A percentile compares a stretch with the other conserved stretches of the same genome.
Evolutionary conservation across 1,284 basidiomycete genomes (phyloP).

Genomic region (Cronartium quercuum): DNA sequence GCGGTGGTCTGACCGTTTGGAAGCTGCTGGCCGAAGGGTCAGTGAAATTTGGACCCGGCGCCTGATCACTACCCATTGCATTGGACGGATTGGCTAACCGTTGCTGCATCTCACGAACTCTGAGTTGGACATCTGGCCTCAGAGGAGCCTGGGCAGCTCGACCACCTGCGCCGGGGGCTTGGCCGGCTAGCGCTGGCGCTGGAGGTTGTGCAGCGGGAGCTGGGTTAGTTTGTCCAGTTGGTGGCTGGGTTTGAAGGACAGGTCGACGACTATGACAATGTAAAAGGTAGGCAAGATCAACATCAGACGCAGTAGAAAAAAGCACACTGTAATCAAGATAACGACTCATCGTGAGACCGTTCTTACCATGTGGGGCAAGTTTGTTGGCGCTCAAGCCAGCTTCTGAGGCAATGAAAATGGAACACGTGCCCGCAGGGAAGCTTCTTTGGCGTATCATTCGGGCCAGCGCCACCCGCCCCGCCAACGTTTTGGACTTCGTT

Average conservation of each 20-base stretch:
- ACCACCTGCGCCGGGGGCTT: background rate
- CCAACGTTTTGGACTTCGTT: constrained; percentile 42
- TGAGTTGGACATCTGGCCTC: constrained; percentile 1
- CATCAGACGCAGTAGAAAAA: background rate
- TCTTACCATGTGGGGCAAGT: constrained; percentile 88
- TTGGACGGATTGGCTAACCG: background rate
- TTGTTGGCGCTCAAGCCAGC: constrained; percentile 92
- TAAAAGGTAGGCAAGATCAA: background rate
- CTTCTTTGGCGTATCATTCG: constrained; percentile 93
- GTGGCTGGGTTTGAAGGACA: constrained; percentile 15
- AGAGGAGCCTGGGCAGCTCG: background rate
- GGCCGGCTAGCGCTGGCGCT: background rate
- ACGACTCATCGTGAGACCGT: background rate
- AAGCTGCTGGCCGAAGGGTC: background rate
- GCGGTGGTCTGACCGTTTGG: background rate
- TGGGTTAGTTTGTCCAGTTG: constrained; percentile 8
- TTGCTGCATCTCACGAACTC: constrained; percentile 25
- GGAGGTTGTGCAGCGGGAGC: constrained; percentile 12
- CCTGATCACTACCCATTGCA: background rate
- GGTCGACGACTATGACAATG: constrained; percentile 10
- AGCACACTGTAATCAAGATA: background rate
- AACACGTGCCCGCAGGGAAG: constrained; percentile 94
- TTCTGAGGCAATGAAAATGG: constrained; percentile 92
- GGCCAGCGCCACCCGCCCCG: constrained; percentile 47
- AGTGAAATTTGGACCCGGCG: background rate